Evolutionary conservation across 129 eudicot species (phyloP).

Genomic region (Flaveria brownii): DNA sequence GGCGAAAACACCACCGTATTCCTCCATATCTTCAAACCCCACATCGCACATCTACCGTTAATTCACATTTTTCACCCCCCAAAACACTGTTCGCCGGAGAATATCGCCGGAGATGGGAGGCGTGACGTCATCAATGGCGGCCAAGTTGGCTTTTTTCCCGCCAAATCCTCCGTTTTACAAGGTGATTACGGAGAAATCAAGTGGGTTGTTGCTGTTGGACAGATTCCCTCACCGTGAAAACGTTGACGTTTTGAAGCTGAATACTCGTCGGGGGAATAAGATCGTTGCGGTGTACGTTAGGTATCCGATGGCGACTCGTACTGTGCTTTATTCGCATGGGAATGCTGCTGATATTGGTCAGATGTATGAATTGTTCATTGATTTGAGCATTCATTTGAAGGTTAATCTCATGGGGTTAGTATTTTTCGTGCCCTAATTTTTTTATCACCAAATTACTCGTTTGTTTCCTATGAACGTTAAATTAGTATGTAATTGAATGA

Average conservation of each 20-base stretch:
- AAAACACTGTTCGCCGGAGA: not conserved
- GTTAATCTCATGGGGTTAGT: conserved; percentile 81
- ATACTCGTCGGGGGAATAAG: conserved; percentile 61
- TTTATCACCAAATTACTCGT: not conserved
- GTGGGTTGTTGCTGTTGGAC: conserved; percentile 52
- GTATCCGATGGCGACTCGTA: conserved; percentile 73
- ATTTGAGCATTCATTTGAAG: conserved; percentile 71
- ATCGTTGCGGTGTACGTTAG: conserved; percentile 71
- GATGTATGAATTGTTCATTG: conserved; percentile 84
- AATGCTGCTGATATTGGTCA: conserved; percentile 96
- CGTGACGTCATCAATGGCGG: conserved; percentile 96
- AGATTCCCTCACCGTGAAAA: conserved; percentile 72
- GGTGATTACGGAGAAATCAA: conserved; percentile 54
- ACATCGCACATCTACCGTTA: not conserved
- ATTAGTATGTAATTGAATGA: not conserved
- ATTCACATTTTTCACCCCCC: not conserved
- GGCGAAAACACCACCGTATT: not conserved
- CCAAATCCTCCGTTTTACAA: conserved; percentile 84
- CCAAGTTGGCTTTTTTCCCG: conserved; percentile 90
- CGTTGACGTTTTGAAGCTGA: conserved; percentile 65
- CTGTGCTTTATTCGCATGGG: conserved; percentile 83
- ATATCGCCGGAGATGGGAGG: conserved; percentile 61
- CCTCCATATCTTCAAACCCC: conserved; percentile 12
- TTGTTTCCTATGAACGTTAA: not conserved
- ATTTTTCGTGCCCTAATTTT: conserved; percentile 24